Conservation (phyloP, 2,329 filamentous ascomycete species). For the Seiridium cupressi region DNA sequence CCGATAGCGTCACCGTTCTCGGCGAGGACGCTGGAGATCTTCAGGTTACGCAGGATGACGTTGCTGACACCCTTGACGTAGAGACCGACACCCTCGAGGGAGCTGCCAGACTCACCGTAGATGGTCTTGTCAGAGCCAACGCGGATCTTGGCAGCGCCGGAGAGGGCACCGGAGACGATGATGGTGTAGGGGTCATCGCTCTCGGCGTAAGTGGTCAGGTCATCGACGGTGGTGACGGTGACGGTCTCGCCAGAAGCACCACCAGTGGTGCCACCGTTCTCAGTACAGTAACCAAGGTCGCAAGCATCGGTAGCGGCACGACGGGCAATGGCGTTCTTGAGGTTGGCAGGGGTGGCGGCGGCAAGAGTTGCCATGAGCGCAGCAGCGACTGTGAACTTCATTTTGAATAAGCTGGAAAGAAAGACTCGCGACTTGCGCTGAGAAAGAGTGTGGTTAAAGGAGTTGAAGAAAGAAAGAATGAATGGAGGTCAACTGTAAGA, state of each 20-base stretch:
- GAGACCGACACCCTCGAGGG: slow-evolving; percentile 48
- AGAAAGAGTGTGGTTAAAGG: background rate
- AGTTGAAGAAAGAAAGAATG: slow-evolving; percentile 5
- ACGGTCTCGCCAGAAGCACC: slow-evolving; percentile 53
- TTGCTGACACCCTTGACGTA: slow-evolving; percentile 52
- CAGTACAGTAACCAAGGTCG: slow-evolving; percentile 16
- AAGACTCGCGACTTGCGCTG: slow-evolving; percentile 6
- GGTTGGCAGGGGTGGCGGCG: slow-evolving; percentile 16
- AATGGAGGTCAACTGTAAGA: slow-evolving; percentile 6
- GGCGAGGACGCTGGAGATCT: slow-evolving; percentile 55
- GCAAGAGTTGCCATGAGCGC: slow-evolving; percentile 16
- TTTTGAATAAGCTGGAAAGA: slow-evolving; percentile 10
- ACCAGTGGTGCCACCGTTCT: slow-evolving; percentile 43
- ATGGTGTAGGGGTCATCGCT: slow-evolving; percentile 44
- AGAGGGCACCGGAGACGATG: slow-evolving; percentile 43
- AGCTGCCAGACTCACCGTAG: slow-evolving; percentile 38
- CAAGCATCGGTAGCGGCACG: slow-evolving; percentile 19
- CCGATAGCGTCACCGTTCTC: slow-evolving; percentile 58
- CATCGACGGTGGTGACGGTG: slow-evolving; percentile 50
- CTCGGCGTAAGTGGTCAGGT: slow-evolving; percentile 47
- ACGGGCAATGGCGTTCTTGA: slow-evolving; percentile 17
- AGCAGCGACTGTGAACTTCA: slow-evolving; percentile 20
- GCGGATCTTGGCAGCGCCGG: slow-evolving; percentile 37
- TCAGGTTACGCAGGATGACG: slow-evolving; percentile 63
- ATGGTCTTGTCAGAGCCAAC: slow-evolving; percentile 51